Evolutionary conservation across 768 basidiomycete genomes (phyloP).

Genomic region (Trametes cubensis): DNA sequence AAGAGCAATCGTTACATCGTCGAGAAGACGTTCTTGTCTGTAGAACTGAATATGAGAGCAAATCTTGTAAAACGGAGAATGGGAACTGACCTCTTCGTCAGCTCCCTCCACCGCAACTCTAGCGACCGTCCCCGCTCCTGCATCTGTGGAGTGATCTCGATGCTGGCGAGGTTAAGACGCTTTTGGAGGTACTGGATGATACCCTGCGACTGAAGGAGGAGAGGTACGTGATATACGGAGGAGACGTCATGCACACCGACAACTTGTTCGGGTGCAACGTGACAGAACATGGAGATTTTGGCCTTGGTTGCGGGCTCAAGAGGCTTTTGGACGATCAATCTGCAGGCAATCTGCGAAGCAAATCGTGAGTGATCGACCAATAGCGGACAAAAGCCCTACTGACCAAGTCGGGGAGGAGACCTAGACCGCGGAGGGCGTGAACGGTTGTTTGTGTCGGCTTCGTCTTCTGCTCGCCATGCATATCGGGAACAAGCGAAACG

Average conservation of each 20-base stretch:
- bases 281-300: constrained; percentile 99
- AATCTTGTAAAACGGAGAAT: no score
- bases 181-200: constrained; percentile 82
- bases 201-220: constrained; percentile 91
- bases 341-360: constrained; percentile 81
- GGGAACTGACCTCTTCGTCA: constrained; percentile 69
- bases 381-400: constrained; percentile 30
- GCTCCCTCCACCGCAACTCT: constrained; percentile 75
- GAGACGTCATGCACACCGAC: constrained; percentile 95
- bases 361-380: not conserved
- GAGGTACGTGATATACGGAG: constrained; percentile 96
- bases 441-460: constrained; percentile 99
- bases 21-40: constrained; percentile 93
- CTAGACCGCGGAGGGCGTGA: constrained; percentile 88
- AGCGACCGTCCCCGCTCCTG: constrained; percentile 63
- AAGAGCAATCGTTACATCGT: constrained; percentile 84
- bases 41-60: not conserved
- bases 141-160: constrained; percentile 60
- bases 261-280: constrained; percentile 87
- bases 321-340: constrained; percentile 76
- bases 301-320: constrained; percentile 85
- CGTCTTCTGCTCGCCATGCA: constrained; percentile 99
- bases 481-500: constrained; percentile 96
- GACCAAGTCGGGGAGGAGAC: constrained; percentile 90
- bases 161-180: constrained; percentile 69